Base-by-base conservation (phyloP, 1,284 basidiomycete species). In the Ceratobasidium sp. region DNA sequence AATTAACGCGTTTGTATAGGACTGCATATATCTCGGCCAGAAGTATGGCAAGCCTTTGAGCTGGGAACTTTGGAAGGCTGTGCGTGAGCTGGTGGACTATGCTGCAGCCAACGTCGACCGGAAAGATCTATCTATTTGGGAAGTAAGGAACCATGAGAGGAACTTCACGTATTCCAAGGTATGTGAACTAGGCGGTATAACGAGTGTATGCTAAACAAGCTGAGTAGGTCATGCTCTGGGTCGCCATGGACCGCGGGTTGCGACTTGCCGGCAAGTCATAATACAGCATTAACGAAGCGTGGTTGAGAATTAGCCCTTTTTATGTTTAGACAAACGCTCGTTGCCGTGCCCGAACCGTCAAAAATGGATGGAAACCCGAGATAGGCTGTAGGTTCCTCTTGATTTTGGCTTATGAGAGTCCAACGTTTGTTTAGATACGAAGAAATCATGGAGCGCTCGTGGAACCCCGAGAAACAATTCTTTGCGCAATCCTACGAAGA, bases 11-110 rank as follows among this genome's bases (percentile, higher is more conserved):
- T 8, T 57, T 57, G n/a, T 8, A 69, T 26, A 70, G 91, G 94
- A 97, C 83, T 94, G 91, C 87, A 92, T 97, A 74, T 97, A 97
- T 79, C 87, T 97, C 23, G 90, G 93, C 4, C 95, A 97, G 80
- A 97, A 96, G 76, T 82, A 81, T 74, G 79, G 79, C 45, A 82
- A 89, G 86, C 84, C 84, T 2, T 77, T 82, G n/a, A 79, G 75
- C 45, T 76, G 76, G 65, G 74, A 75, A 26, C 28, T 48, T 14
- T 77, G 76, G 74, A 70, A 62, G 46, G 61, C 58, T 14, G 90
- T 93, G 48, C 85, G 92, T 75, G 91, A 92, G 75, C 82, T 93
- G 9, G 67, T 70, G 16, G 67, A 70, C 39, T 70, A 86, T 75
- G 92, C 92, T 28, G 87, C 91, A 30, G 84, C 83, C 16, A 86